phyloP scores from a whole-genome alignment of 345 rosid genomes.

The Heritiera littoralis region DNA sequence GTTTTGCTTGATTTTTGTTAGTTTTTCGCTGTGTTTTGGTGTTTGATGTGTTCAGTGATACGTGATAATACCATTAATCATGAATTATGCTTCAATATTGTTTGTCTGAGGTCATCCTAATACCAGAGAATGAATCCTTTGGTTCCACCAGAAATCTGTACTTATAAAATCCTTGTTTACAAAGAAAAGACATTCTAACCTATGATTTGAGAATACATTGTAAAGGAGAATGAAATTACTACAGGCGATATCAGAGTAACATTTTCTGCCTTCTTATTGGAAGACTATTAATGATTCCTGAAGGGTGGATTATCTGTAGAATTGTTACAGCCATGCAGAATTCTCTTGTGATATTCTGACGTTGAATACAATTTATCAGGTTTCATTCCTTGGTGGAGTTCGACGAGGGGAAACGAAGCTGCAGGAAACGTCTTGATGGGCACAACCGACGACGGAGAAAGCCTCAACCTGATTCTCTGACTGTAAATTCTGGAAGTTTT shows the following conservation, averaged over 20 bases:
- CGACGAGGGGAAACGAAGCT: constrained; percentile 78
- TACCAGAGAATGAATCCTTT: neutral
- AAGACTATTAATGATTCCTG: neutral
- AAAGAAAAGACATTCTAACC: neutral
- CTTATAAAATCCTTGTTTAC: neutral
- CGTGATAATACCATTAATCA: neutral
- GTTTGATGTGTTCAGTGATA: neutral
- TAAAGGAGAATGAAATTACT: neutral
- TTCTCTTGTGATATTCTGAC: neutral
- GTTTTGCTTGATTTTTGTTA: neutral
- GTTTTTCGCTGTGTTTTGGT: neutral
- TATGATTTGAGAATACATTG: neutral
- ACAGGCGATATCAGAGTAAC: neutral
- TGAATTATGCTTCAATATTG: neutral
- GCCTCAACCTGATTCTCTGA: constrained; percentile 56
- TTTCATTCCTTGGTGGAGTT: constrained; percentile 77
- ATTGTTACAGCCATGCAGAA: neutral
- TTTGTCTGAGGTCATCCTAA: neutral
- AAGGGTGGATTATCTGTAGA: neutral
- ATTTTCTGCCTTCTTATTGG: neutral
- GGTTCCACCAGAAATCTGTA: neutral
- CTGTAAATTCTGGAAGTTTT: constrained; percentile 44
- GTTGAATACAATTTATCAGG: constrained; percentile 31
- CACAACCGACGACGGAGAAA: constrained; percentile 75
- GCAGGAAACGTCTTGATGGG: constrained; percentile 79